phyloP scores from a whole-genome alignment of 345 rosid genomes.

The Citrus sp. region DNA sequence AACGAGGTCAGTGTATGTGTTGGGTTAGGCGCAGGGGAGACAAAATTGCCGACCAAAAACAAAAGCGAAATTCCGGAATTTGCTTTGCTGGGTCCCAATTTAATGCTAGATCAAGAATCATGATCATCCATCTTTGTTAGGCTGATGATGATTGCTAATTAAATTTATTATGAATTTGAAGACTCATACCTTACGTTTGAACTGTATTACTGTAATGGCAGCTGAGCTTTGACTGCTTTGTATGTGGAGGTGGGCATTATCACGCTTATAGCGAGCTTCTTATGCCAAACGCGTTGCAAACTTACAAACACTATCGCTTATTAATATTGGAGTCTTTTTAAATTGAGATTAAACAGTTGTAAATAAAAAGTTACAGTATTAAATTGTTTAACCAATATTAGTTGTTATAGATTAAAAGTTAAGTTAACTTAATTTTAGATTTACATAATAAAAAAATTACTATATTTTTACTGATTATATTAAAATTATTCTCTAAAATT shows the following conservation, averaged over 20 bases:
- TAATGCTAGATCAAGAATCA: background rate
- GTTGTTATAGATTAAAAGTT: too few species aligned
- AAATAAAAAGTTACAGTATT: too few species aligned
- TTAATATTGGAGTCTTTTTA: background rate
- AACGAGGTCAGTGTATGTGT: conserved; percentile 3
- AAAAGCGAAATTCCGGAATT: background rate
- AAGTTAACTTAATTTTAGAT: too few species aligned
- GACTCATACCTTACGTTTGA: background rate
- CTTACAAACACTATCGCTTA: background rate
- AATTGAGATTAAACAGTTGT: fast-evolving
- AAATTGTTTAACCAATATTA: too few species aligned
- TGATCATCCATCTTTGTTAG: background rate
- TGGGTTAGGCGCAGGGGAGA: conserved; percentile 27
- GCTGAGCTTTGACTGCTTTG: background rate
- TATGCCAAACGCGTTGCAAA: too few species aligned
- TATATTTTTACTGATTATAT: too few species aligned
- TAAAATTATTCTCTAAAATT: too few species aligned
- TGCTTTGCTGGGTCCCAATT: background rate
- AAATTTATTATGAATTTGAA: background rate
- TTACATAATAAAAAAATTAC: too few species aligned
- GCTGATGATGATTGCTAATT: background rate
- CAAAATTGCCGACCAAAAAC: conserved; percentile 25
- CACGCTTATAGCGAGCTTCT: background rate
- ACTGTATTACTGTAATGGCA: background rate
- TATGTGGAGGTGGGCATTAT: too few species aligned